Evolutionary conservation across 305 asterid genomes (phyloP), one percentile per base, ranked within the genome.

Genomic region (Ajuga reptans): DNA sequence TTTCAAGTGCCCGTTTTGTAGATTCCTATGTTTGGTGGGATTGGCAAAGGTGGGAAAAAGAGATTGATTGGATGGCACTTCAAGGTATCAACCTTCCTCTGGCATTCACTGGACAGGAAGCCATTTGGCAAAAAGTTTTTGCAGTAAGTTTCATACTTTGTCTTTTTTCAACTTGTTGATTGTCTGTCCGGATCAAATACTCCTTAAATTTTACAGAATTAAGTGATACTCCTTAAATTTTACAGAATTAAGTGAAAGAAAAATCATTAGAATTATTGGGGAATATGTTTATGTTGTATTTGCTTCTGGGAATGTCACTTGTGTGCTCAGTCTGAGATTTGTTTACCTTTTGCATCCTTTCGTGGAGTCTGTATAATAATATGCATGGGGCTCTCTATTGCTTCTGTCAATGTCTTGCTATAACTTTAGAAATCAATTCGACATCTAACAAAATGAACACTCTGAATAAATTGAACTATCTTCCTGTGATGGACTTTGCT

Each of bases 21-120:
- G 98, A 92, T 84, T 92, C 98, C 51, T 92, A 83, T 78, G 97
- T 87, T 75, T 92, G 98, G 98, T 92, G 98, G 98, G 90, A 88
- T 73, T 92, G 97, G 98, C 82, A 79, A 84, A 90, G 98, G 85
- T 92, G 98, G 97, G 98, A 87, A 83, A 92, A 90, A 77, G 98
- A 92, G 81, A 83, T 92, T 31, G 98, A 92, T 62, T 92, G 98
- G 98, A 92, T 92, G 98, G 92, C 95, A 31, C 94, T 92, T 75
- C 97, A 92, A 81, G 97, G 98, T 78, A 55, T 92, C 71, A 92
- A 92, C 78, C 71, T 92, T 68, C 97, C 98, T 67, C 82, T 92
- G 58, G 97, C 98, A 42, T 92, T 92, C 77, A 90, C 96, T 2
- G 98, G 96, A 45, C 98, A 92, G 82, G 97, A 92, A 77, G 66